Base-by-base conservation (phyloP, 2,329 filamentous ascomycete species). In the Xylariaceae sp. region DNA sequence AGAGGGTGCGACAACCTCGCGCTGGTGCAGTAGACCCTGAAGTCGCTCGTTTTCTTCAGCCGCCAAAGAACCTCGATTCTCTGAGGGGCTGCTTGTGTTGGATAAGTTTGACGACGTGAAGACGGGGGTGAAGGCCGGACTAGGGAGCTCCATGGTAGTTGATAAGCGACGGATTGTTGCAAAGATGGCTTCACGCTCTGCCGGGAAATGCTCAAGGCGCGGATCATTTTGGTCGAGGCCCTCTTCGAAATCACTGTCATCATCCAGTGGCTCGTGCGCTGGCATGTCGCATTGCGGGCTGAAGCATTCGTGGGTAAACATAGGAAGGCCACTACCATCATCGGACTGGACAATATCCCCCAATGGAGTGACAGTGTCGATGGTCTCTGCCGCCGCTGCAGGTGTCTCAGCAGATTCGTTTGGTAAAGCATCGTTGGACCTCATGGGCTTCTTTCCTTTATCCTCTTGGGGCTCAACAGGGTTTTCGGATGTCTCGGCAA, bases 311-410 rank as follows among this genome's bases (percentile, higher is more conserved):
- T 64, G 54, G 16, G 59, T 57, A 33, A 62, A 56, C 40, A 58
- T 45, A 3, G 55, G 57, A n/a, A 39, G 45, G 22, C 55, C 51
- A 14, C 21, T 49, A 27, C 44, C 38, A 12, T 42, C 34, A 11
- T 52, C 48, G 17, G 48, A 36, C 36, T 32, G 40, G 29, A 41
- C 32, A 14, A 55, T 45, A 17, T 58, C 49, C 8, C 43, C 69
- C 10, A 72, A 53, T 4, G 55, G 59, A 46, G 67, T 58, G 16
- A 72, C 70, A 21, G 62, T 64, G 43, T 72, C 65, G 17, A 69
- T n/a, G n/a, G n/a, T n/a, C n/a, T n/a, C 67, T 23, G 72, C 69
- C 52, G 76, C 73, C 3, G 68, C 69, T 5, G 71, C 70, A 6
- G 67, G 70, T 5, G 58, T 58, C 10, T 71, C 66, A 35, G 70